A percentile compares a stretch with the other conserved stretches of the same genome.
Conservation (phyloP, 2,329 filamentous ascomycete species). For the Periconia sp. region DNA sequence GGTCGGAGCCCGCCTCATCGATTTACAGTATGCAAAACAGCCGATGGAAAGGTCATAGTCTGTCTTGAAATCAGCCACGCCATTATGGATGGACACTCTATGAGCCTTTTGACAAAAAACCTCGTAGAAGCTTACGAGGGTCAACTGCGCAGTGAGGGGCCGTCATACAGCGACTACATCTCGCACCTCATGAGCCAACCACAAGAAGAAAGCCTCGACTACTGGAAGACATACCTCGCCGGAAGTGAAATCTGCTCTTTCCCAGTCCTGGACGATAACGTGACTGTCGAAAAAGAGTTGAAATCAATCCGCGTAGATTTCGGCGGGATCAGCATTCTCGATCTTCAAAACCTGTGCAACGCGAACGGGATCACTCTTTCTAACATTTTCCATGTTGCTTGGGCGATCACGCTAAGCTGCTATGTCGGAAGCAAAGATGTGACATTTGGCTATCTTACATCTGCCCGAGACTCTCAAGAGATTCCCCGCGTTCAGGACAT, state of each 20-base stretch:
- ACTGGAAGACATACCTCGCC: constrained; percentile 34
- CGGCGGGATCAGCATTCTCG: constrained; percentile 25
- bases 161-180: constrained; percentile 38
- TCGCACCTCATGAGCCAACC: constrained; percentile 28
- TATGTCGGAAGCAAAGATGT: constrained; percentile 42
- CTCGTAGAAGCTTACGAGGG: constrained; percentile 31
- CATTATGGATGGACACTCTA: constrained; percentile 39
- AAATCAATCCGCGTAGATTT: constrained; percentile 32
- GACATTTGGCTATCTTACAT: constrained; percentile 50
- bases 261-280: constrained; percentile 30
- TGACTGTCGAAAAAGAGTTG: constrained; percentile 20
- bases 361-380: constrained; percentile 50
- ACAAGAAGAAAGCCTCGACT: constrained; percentile 28
- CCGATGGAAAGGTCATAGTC: constrained; percentile 22
- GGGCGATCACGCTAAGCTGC: constrained; percentile 42
- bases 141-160: constrained; percentile 21
- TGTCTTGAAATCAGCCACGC: constrained; percentile 39
- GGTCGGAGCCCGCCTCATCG: constrained; percentile 32
- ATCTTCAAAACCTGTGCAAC: constrained; percentile 44
- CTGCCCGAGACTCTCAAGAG: constrained; percentile 43
- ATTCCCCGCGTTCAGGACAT: constrained; percentile 45
- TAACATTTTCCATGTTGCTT: constrained; percentile 48
- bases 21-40: constrained; percentile 32
- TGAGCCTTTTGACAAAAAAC: constrained; percentile 32
- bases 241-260: constrained; percentile 37